Evolutionary conservation across 108 stramenopile genomes (phyloP).

Genomic region (Pinguiococcus pyrenoidosus): DNA sequence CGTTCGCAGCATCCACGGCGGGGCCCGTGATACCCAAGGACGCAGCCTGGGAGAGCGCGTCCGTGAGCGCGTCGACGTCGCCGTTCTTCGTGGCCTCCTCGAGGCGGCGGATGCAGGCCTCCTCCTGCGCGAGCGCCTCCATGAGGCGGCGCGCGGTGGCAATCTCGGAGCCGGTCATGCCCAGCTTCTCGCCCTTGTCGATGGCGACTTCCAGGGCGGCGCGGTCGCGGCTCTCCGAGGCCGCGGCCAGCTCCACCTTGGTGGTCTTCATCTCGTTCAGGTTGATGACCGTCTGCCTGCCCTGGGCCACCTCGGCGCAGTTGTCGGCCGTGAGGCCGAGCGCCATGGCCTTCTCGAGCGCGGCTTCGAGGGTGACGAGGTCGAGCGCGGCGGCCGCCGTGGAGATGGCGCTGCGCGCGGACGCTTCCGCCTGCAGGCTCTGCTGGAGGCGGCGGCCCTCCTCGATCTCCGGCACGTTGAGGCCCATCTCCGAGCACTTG

Average conservation of each 20-base stretch:
- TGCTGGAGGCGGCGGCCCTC: constrained; percentile 13
- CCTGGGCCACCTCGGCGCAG: constrained; percentile 10
- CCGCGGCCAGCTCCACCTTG: constrained; percentile 22
- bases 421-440: constrained; percentile 1
- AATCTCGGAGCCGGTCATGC: constrained; percentile 1
- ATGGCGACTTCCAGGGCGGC: constrained; percentile 14
- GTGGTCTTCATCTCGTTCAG: constrained; percentile 4
- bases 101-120: not conserved
- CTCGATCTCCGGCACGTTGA: constrained; percentile 13
- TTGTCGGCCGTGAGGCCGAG: constrained; percentile 16
- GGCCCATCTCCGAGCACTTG: constrained; percentile 21
- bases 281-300: not conserved
- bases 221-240: not conserved
- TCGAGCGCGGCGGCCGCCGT: constrained; percentile 17
- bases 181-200: constrained; percentile 20
- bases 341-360: constrained; percentile 10
- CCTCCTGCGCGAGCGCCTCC: not conserved
- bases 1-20: constrained; percentile 1
- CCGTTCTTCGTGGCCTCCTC: too few relatives aligned
- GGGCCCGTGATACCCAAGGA: too few relatives aligned
- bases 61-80: too few relatives aligned
- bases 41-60: too few relatives aligned
- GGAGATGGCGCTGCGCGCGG: not conserved
- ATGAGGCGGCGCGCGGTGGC: too few relatives aligned
- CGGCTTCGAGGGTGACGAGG: constrained; percentile 21